Base-by-base conservation (phyloP, 2,329 filamentous ascomycete genomes). In the Fusarium tjaetaba region DNA sequence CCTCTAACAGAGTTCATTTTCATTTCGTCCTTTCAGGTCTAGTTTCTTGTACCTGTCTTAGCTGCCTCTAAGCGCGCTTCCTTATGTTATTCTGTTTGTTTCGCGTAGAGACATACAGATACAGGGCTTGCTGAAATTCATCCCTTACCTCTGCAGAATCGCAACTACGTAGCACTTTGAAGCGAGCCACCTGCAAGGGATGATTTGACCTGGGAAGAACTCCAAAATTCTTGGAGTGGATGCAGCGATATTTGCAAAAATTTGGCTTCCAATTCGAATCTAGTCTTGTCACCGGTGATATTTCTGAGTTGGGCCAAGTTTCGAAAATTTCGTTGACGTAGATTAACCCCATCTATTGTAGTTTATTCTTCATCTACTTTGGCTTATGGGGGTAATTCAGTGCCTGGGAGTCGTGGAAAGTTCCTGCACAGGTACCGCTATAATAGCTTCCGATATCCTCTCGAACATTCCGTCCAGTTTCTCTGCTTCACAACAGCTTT, bases 71-170 rank as follows among this genome's bases (percentile, higher is more conserved):
- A 64, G 34, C 41, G 39, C 32, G 34, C 20, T 26, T n/a, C n/a
- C 46, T 52, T 24, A 39, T 28, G 22, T 24, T 49, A 42, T 32
- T 45, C 46, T 55, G 18, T 51, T 39, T 61, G 71, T 71, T 71
- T 73, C 67, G 66, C 42, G 41, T 65, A 73, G 55, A 73, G 53
- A 60, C 53, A 73, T 53, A 26, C 51, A 51, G 30, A 73, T 53
- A 26, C 51, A 51, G 30, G 64, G 22, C 43, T 64, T 42, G 24
- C 38, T 48, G 28, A 62, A 58, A 41, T 24, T 39, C 34, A 48
- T 64, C 51, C 51, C 65, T 64, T 48, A 32, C 43, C 28, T 68
- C 24, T 41, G 43, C 46, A n/a, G 39, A 49, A 45, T 48, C 26
- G 30, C 36, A 32, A 26, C 41, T 34, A 28, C 28, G 28, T 28